These are phyloP conservation scores for Fonsecaea pugnacius DNA, from an alignment of 2,329 filamentous ascomycete genomes.

Conservation along the genomic window DNA sequence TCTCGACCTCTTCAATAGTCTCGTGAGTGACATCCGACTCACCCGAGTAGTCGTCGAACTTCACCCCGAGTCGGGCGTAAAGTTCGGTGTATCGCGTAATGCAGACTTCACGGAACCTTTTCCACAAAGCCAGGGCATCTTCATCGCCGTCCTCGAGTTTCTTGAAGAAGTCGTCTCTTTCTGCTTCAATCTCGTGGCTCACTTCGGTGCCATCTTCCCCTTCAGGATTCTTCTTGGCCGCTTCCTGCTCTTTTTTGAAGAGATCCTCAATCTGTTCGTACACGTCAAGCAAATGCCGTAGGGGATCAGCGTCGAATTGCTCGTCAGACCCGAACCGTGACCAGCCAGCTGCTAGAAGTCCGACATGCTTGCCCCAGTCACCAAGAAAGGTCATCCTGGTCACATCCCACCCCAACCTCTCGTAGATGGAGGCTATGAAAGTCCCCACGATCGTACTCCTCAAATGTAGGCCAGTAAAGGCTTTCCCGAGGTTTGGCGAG, in stretches of 20 bases:
- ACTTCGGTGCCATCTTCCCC: slow-evolving; percentile 46
- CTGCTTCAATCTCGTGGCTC: slow-evolving; percentile 52
- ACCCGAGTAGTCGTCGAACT: slow-evolving; percentile 69
- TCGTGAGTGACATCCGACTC: slow-evolving; percentile 73
- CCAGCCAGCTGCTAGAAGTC: slow-evolving; percentile 73
- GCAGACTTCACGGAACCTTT: slow-evolving; percentile 68
- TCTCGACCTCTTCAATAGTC: slow-evolving; percentile 67
- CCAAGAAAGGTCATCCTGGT: slow-evolving; percentile 75
- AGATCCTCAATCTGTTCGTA: slow-evolving; percentile 73
- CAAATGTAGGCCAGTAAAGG: slow-evolving; percentile 75
- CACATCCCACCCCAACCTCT: slow-evolving; percentile 73
- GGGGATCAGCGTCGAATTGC: slow-evolving; percentile 71
- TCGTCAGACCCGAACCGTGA: slow-evolving; percentile 76
- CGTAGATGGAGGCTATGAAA: slow-evolving; percentile 71
- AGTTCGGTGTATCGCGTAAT: slow-evolving; percentile 70
- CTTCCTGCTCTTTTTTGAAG: slow-evolving; percentile 63
- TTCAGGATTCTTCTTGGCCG: slow-evolving; percentile 55
- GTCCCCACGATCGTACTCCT: slow-evolving; percentile 77
- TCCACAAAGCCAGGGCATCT: slow-evolving; percentile 65
- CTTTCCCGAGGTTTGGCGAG: slow-evolving; percentile 84
- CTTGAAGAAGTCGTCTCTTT: slow-evolving; percentile 63
- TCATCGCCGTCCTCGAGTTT: slow-evolving; percentile 71
- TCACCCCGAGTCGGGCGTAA: slow-evolving; percentile 72
- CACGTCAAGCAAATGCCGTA: slow-evolving; percentile 80
- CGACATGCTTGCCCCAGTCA: slow-evolving; percentile 68